Evolutionary conservation across 495 filamentous ascomycete genomes (phyloP).

Genomic region (Pseudevernia furfuracea): DNA sequence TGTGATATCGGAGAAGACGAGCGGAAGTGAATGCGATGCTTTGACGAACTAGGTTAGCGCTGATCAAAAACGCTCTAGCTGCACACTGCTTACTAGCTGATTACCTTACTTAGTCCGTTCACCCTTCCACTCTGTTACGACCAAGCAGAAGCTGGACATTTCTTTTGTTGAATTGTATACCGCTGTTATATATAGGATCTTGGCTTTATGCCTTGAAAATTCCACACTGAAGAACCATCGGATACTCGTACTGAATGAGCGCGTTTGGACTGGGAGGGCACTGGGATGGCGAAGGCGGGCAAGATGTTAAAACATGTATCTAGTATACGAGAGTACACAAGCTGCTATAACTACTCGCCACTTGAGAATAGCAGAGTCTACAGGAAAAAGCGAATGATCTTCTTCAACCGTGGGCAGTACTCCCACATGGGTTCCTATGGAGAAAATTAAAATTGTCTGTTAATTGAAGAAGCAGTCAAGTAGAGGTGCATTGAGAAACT

Average conservation of each 20-base stretch:
- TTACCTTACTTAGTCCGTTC: neutral
- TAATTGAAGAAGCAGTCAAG: neutral
- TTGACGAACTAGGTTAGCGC: neutral
- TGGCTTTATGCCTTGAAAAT: neutral
- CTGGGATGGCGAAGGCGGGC: neutral
- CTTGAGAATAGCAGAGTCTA: neutral
- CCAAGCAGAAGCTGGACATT: neutral
- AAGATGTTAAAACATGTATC: neutral
- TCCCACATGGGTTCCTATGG: neutral
- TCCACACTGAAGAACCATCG: too few relatives aligned
- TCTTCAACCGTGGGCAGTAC: neutral
- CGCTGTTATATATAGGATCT: neutral
- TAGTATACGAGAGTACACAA: neutral
- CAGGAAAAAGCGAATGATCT: neutral
- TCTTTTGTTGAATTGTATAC: neutral
- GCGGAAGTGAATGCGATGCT: slow-evolving; percentile 5
- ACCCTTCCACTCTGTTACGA: neutral
- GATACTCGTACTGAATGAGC: too few relatives aligned
- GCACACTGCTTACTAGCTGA: neutral
- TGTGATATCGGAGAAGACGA: neutral
- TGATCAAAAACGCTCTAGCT: neutral
- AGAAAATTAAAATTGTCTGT: neutral
- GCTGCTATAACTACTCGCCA: neutral
- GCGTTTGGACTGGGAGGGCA: too few relatives aligned
- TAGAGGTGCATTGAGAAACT: neutral